These are phyloP conservation scores for Saturnispora ahearnii DNA, from an alignment of 805 yeast species.

Conservation along the genomic window DNA sequence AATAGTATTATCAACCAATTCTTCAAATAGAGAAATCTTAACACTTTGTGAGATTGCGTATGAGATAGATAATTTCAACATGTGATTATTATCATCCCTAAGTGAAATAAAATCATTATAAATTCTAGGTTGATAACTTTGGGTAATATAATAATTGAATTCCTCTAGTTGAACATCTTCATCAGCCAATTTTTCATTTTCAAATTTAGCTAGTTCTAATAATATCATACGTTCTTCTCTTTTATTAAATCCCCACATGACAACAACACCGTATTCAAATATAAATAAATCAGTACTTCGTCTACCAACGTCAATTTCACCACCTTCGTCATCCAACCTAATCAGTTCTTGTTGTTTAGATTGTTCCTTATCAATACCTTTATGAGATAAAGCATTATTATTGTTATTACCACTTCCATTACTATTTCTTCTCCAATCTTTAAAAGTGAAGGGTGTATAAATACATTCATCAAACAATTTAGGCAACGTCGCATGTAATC, in stretches of 20 bases:
- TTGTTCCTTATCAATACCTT: constrained; percentile 1
- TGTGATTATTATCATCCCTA: constrained; percentile 81
- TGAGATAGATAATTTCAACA: constrained; percentile 86
- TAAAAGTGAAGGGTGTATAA: constrained; percentile 81
- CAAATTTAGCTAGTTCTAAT: constrained; percentile 81
- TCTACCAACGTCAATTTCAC: constrained; percentile 82
- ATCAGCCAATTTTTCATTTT: constrained; percentile 78
- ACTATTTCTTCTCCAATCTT: constrained; percentile 52
- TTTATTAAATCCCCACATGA: constrained; percentile 89
- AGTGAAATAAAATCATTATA: constrained; percentile 93
- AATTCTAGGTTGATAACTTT: constrained; percentile 88
- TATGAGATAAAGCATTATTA: neutral
- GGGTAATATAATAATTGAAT: constrained; percentile 89
- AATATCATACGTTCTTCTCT: constrained; percentile 78
- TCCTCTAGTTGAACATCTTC: constrained; percentile 94
- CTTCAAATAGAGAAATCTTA: constrained; percentile 91
- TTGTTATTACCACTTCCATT: constrained; percentile 1
- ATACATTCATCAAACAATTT: constrained; percentile 90
- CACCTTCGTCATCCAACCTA: constrained; percentile 87
- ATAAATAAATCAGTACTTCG: constrained; percentile 71
- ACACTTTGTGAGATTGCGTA: constrained; percentile 96
- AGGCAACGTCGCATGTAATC: constrained; percentile 70
- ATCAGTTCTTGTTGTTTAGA: constrained; percentile 31
- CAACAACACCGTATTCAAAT: constrained; percentile 95
- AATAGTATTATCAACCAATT: constrained; percentile 90